Percentiles rank a stretch among this genome's conserved stretches.
phyloP scores from a whole-genome alignment of 2,329 filamentous ascomycete genomes.

The Davidsoniella neocaledoniae region DNA sequence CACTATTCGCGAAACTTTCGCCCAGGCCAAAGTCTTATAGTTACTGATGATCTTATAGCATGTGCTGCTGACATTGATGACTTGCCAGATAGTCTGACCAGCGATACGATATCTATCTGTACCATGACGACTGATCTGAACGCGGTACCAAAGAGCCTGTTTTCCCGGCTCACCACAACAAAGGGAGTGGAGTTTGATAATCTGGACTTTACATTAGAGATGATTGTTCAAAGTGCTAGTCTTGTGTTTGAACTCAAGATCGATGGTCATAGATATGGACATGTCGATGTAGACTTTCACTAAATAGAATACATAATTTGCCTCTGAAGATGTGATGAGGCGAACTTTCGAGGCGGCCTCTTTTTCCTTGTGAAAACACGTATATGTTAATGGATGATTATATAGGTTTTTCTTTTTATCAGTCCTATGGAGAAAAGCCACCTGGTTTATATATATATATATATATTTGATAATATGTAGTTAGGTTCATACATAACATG shows the following conservation, averaged over 20 bases:
- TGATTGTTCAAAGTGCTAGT: constrained; percentile 65
- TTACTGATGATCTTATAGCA: constrained; percentile 66
- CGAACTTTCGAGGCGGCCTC: too few relatives aligned
- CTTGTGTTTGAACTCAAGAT: constrained; percentile 65
- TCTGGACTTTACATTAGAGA: constrained; percentile 65
- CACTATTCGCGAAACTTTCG: constrained; percentile 78
- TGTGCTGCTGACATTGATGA: constrained; percentile 44
- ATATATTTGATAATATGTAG: too few relatives aligned
- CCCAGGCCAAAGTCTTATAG: constrained; percentile 57
- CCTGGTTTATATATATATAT: too few relatives aligned
- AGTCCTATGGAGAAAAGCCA: too few relatives aligned
- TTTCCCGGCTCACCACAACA: constrained; percentile 61
- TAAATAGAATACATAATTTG: constrained; percentile 18
- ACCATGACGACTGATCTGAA: constrained; percentile 67
- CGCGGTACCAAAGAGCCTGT: constrained; percentile 55
- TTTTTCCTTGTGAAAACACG: too few relatives aligned
- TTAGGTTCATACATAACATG: too few relatives aligned
- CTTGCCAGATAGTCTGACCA: constrained; percentile 42
- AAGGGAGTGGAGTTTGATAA: constrained; percentile 69
- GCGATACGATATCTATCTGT: constrained; percentile 54
- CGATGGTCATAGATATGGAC: constrained; percentile 59
- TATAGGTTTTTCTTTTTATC: too few relatives aligned
- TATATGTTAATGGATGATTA: too few relatives aligned
- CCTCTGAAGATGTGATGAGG: too few relatives aligned
- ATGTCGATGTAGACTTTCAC: constrained; percentile 64